Evolutionary conservation across 768 basidiomycete species (phyloP), one percentile per base, ranked within the genome.

Genomic region (Tylopilus sp.): DNA sequence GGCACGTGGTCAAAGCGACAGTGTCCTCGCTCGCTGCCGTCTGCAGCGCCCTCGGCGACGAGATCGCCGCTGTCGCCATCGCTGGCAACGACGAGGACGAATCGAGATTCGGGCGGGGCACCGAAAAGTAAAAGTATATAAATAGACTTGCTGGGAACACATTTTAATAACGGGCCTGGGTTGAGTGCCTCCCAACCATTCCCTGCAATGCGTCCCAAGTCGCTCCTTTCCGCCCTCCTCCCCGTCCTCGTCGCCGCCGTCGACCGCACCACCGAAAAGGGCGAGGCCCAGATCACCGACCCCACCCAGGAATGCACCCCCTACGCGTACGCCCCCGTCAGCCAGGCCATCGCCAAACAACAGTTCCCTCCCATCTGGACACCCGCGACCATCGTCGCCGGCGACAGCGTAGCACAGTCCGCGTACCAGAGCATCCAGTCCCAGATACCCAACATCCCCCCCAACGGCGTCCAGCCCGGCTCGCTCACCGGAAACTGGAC

Each of bases 371-470:
- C 50, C 11, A 21, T 51, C 19, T 51, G 50, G 50, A 21, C 25
- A 1, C 31, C 33, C 3, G 50, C 50, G 3, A 26, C 42, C 12
- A 50, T 50, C 31, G 16, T 51, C 19, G 2, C n/a, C 3, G 25
- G 10, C 16, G 50, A 51, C 21, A n/a, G n/a, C 31, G n/a, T 28
- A 6, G 47, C 47, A 2, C 37, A 22, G 7, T 41, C 42, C 0
- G 44, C 43, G n/a, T 51, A 28, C 50, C 42, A 37, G 42, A 44
- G 50, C 42, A 44, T 44, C 6, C 42, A 44, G 42, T 51, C 50
- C 1, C 50, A 44, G 50, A 51, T 51, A 44, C 83, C 83, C 22
- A 75, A 80, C 47, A 79, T 81, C 3, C 13, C 65, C 4, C 68
- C 75, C 16, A 82, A 79, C 63, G 64, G 64, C 2, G 13, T 31